A percentile compares a stretch with the other conserved stretches of the same genome.
Conservation (phyloP, 1,284 basidiomycete species). For the Sutorius eximius region DNA sequence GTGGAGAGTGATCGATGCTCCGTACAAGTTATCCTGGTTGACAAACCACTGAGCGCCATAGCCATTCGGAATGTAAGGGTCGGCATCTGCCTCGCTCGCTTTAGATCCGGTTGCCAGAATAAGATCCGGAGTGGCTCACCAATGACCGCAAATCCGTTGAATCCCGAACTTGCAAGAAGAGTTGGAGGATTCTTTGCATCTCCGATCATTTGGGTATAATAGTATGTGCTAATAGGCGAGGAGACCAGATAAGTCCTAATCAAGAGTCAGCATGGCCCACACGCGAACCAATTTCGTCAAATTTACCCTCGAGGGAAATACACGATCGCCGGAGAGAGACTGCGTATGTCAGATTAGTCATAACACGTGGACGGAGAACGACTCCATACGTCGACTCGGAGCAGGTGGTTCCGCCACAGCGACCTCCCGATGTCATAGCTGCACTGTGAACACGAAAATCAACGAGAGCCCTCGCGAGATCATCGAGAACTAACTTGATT, state of each 20-base stretch:
- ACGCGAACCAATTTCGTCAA: background rate
- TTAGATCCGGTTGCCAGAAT: conserved; percentile 6
- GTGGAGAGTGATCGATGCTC: background rate
- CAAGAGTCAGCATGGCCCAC: background rate
- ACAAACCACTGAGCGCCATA: conserved; percentile 42
- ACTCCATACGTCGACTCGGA: conserved; percentile 24
- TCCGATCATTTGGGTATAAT: conserved; percentile 51
- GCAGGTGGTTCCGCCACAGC: conserved; percentile 18
- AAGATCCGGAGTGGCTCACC: conserved; percentile 33
- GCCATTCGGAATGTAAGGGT: conserved; percentile 45
- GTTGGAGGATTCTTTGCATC: conserved; percentile 50
- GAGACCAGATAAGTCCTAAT: conserved; percentile 48
- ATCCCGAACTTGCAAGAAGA: conserved; percentile 45
- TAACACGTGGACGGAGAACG: background rate
- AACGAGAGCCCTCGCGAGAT: background rate
- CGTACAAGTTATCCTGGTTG: conserved; percentile 53
- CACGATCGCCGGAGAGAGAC: conserved; percentile 31
- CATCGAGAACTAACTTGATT: conserved; percentile 21
- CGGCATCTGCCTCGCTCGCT: conserved; percentile 35
- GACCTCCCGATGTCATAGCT: conserved; percentile 28
- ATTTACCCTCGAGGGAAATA: conserved; percentile 31
- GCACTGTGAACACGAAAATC: conserved; percentile 16
- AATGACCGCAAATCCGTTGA: conserved; percentile 53
- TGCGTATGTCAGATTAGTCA: conserved; percentile 6
- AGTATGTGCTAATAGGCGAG: conserved; percentile 47